Evolutionary conservation across 176 grass and related monocot genomes (phyloP), one percentile per base, ranked within the genome.

Genomic region (Oryza glaberrima): DNA sequence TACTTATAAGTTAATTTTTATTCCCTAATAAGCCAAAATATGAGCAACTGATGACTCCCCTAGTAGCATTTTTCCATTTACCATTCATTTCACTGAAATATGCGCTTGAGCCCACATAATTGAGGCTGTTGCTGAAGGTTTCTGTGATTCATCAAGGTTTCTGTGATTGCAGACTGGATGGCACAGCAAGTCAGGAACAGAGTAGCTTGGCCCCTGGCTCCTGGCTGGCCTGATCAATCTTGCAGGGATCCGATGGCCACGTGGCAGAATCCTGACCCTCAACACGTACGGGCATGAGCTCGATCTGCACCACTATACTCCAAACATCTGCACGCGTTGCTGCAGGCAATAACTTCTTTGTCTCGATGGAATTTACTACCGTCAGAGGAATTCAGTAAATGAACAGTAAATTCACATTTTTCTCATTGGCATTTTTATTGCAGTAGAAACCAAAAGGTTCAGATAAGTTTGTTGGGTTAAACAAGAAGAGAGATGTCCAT

Each of bases 191-290:
- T 22, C 56, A 63, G 58, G n/a, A 63, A 63, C 19, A 63, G 58
- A 23, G 58, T 63, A 63, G 58, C 58, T 20, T 63, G 58, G 58
- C n/a, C 19, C 28, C 28, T 28, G 28, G 28, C 28, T 28, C 28
- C 56, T 61, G n/a, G 19, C 40, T 41, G 40, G 40, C 40, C 56
- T 61, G 52, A 56, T 56, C 16, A 20, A 56, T 56, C 17, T 20
- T 20, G 6, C 54, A 58, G 54, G 19, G 54, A 58, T 58, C 54
- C 54, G 54, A n/a, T 58, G 58, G 58, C 2, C 58, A 63, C 58
- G 58, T 63, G 58, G 58, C 58, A 63, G 58, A 63, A 63, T 63
- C n/a, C 58, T 63, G 58, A 63, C 58, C 58, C 58, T 63, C 58
- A 63, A 22, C 20, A 63, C 58, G 58, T 63, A 25, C 11, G 40